Evolutionary conservation across 306 rosid species (phyloP).

Genomic region (Betula pendula): DNA sequence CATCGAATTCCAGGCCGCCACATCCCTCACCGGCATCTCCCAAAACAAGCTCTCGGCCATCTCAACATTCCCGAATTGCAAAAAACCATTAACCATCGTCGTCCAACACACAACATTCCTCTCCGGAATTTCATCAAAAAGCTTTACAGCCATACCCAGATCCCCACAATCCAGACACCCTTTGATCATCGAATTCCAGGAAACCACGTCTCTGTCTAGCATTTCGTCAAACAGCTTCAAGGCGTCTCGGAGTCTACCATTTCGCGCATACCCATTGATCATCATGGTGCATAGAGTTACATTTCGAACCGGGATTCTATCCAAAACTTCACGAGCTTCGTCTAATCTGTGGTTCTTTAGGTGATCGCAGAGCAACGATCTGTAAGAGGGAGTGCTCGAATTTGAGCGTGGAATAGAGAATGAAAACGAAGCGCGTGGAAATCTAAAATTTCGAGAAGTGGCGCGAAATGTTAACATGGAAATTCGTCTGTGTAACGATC

Average conservation of each 20-base stretch:
- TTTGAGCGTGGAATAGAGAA: slow-evolving; percentile 1
- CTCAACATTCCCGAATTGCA: slow-evolving; percentile 55
- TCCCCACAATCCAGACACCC: slow-evolving; percentile 66
- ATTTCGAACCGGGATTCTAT: slow-evolving; percentile 46
- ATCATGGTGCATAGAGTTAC: slow-evolving; percentile 46
- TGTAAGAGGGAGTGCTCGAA: slow-evolving; percentile 21
- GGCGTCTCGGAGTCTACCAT: slow-evolving; percentile 50
- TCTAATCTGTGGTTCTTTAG: slow-evolving; percentile 45
- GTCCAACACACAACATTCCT: slow-evolving; percentile 77
- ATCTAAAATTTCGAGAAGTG: slow-evolving; percentile 20
- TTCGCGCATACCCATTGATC: slow-evolving; percentile 46
- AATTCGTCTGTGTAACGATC: neutral
- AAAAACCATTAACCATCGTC: slow-evolving; percentile 53
- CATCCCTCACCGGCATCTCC: slow-evolving; percentile 64
- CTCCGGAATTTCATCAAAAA: slow-evolving; percentile 64
- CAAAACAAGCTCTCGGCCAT: slow-evolving; percentile 59
- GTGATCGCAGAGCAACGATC: slow-evolving; percentile 36
- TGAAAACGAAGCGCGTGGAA: neutral
- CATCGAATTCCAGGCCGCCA: slow-evolving; percentile 83
- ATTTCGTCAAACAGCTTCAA: slow-evolving; percentile 55
- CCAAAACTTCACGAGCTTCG: slow-evolving; percentile 54
- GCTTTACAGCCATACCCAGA: slow-evolving; percentile 46
- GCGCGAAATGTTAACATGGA: slow-evolving; percentile 37
- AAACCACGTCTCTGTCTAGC: slow-evolving; percentile 56
- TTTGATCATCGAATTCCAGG: slow-evolving; percentile 74